A percentile compares a stretch with the other conserved stretches of the same genome.
Conservation (phyloP, 179 eudicot species). For the Beta lomatogona region DNA sequence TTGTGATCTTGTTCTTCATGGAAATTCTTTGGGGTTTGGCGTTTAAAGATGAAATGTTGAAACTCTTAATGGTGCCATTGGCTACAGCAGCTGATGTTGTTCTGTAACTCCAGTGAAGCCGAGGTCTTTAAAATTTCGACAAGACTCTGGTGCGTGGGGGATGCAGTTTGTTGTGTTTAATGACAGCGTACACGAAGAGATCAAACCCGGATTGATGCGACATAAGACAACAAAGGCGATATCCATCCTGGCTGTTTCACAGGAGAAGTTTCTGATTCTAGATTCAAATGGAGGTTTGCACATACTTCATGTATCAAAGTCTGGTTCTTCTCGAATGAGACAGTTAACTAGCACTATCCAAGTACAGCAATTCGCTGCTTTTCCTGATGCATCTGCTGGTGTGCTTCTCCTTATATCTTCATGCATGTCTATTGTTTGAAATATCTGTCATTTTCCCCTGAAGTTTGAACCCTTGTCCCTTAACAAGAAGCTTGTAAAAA, state of each 20-base stretch:
- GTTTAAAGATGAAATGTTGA: slow-evolving; percentile 34
- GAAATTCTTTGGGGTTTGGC: slow-evolving; percentile 8
- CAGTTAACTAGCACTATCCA: slow-evolving; percentile 51
- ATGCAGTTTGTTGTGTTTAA: slow-evolving; percentile 57
- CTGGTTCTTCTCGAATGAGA: slow-evolving; percentile 45
- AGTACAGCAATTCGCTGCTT: slow-evolving; percentile 59
- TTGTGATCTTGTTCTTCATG: slow-evolving; percentile 10
- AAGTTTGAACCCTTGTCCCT: not conserved
- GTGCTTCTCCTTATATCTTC: slow-evolving; percentile 27
- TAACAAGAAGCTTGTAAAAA: not conserved
- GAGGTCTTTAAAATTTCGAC: slow-evolving; percentile 59
- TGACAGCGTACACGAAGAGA: slow-evolving; percentile 39
- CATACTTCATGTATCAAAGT: slow-evolving; percentile 43
- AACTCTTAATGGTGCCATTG: slow-evolving; percentile 43
- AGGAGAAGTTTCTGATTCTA: slow-evolving; percentile 58
- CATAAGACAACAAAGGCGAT: slow-evolving; percentile 49
- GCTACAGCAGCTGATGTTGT: slow-evolving; percentile 68
- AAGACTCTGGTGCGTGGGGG: slow-evolving; percentile 61
- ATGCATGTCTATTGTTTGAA: slow-evolving; percentile 4
- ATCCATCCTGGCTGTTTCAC: slow-evolving; percentile 62
- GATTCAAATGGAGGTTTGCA: slow-evolving; percentile 66
- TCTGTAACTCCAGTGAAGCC: slow-evolving; percentile 77
- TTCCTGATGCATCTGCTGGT: slow-evolving; percentile 59
- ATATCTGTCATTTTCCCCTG: not conserved
- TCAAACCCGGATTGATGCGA: slow-evolving; percentile 26